Evolutionary conservation across 306 rosid genomes (phyloP).

Genomic region (Corylus heterophylla): DNA sequence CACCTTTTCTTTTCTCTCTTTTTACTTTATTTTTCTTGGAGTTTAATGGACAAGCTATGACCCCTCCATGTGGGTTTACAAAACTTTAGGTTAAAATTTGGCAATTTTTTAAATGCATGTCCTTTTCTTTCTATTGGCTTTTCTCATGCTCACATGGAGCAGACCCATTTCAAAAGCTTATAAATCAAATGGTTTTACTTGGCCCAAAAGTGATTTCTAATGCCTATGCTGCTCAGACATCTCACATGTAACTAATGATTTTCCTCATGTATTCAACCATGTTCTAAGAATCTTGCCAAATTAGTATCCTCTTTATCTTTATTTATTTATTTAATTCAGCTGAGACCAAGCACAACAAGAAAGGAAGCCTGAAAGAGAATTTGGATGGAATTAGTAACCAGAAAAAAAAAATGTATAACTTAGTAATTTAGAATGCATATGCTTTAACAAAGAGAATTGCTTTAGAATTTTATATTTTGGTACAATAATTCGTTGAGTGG

Average conservation of each 20-base stretch:
- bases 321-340: background rate
- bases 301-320: background rate
- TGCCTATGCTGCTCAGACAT: constrained; percentile 46
- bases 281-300: constrained; percentile 19
- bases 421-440: background rate
- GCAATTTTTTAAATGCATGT: constrained; percentile 43
- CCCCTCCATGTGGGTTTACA: constrained; percentile 86
- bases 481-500: background rate
- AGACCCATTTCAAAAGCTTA: constrained; percentile 23
- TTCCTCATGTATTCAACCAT: constrained; percentile 33
- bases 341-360: background rate
- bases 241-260: constrained; percentile 51
- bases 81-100: constrained; percentile 41
- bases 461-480: background rate
- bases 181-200: constrained; percentile 27
- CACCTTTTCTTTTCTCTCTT: constrained; percentile 34
- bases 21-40: constrained; percentile 47
- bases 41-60: constrained; percentile 61
- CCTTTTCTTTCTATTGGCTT: constrained; percentile 55
- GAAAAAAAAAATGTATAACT: background rate
- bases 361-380: background rate
- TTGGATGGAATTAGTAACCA: background rate
- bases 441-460: background rate
- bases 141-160: constrained; percentile 62
- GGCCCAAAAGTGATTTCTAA: constrained; percentile 26